Conservation (phyloP, 345 rosid genomes). For the Salix udensis region DNA sequence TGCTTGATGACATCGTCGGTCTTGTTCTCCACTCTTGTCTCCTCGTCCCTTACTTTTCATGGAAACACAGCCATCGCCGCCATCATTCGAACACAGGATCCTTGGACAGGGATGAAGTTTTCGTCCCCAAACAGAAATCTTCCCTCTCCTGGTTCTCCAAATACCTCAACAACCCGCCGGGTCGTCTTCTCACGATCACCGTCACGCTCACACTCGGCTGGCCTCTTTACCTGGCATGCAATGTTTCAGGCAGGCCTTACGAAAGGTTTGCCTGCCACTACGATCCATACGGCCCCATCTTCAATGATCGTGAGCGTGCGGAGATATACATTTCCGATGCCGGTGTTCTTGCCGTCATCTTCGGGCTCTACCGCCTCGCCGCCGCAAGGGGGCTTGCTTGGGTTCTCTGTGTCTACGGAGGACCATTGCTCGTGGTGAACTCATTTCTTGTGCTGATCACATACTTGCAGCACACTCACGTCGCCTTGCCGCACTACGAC, state of each 20-base stretch:
- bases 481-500: constrained; percentile 28
- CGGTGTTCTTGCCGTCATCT: constrained; percentile 18
- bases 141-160: constrained; percentile 18
- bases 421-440: constrained; percentile 24
- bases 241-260: constrained; percentile 31
- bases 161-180: constrained; percentile 31
- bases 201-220: constrained; percentile 29
- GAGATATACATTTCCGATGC: constrained; percentile 25
- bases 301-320: constrained; percentile 14
- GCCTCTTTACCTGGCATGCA: constrained; percentile 31
- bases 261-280: constrained; percentile 34
- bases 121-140: constrained; percentile 25
- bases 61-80: constrained; percentile 37
- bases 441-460: constrained; percentile 30
- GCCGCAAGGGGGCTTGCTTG: constrained; percentile 20
- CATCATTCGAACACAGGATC: constrained; percentile 39
- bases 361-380: constrained; percentile 20
- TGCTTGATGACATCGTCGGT: constrained; percentile 26
- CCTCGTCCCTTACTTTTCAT: constrained; percentile 35
- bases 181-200: constrained; percentile 15
- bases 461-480: constrained; percentile 30
- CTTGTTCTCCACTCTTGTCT: constrained; percentile 27
- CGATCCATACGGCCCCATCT: constrained; percentile 28
- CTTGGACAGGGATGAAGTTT: constrained; percentile 29
- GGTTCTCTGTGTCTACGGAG: constrained; percentile 24